Base-by-base conservation (phyloP, 108 stramenopile species). In the Fistulifera solaris region DNA sequence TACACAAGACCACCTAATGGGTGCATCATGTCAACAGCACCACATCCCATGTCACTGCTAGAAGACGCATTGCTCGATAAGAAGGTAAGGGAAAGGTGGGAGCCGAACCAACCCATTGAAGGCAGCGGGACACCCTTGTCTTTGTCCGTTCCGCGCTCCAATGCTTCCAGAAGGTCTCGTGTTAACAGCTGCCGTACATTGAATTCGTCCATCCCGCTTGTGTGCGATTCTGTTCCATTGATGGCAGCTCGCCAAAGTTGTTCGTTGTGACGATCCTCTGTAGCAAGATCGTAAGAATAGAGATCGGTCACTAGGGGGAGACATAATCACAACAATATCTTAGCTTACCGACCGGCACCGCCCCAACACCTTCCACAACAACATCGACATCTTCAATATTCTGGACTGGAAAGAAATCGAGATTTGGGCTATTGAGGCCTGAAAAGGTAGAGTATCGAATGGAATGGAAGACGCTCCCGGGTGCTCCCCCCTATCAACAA, bases 191-290 rank as follows among this genome's bases (percentile, higher is more conserved):
- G 90, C n/a, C 86, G 72, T 12, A 92, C 40, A 16, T 73, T 58
- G 57, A 80, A 85, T 57, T 92, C 90, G 50, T 92, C 90, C 40
- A 81, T 71, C 3, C 83, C 61, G 4, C 80, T 75, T 18, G 90
- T 87, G 61, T 88, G 90, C 0, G 84, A 85, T 67, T 92, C 90
- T 10, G 90, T 84, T 14, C 90, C 90, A 66, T 92, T 92, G 27
- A 63, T 72, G n/a, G 76, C 70, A 18, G 83, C 80, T 48, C 90
- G 77, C 84, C 83, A 87, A 12, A 92, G 69, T 35, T 87, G 81
- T 44, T 85, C 86, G 41, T 85, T 92, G 39, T 81, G 82, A n/a
- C 78, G 65, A 48, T 90, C 89, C 56, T 90, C 87, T 71, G 59
- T 24, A 24, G 53, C n/a, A 28, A 16, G 19, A 56, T 27, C 35